phyloP scores from a whole-genome alignment of 768 basidiomycete genomes.

The Hypholoma fasciculare region DNA sequence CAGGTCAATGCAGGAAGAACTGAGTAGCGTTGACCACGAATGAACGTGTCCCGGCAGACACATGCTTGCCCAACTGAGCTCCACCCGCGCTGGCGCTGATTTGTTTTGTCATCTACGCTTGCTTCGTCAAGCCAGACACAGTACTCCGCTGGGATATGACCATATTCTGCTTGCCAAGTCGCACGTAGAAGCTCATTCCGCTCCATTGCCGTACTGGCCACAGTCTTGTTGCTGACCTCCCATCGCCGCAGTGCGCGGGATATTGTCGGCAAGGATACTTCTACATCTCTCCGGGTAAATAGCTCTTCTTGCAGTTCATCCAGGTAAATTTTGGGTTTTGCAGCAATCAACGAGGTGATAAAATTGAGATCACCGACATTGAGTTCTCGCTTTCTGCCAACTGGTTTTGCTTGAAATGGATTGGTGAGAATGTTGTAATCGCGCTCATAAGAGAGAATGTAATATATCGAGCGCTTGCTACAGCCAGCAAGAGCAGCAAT shows the following conservation, averaged over 20 bases:
- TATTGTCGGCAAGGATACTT: background rate
- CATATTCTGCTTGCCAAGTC: too few relatives aligned
- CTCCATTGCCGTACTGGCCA: background rate
- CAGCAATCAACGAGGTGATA: too few relatives aligned
- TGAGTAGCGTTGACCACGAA: conserved; percentile 29
- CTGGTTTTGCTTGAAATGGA: too few relatives aligned
- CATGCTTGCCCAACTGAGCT: conserved; percentile 22
- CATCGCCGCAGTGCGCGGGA: background rate
- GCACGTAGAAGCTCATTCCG: too few relatives aligned
- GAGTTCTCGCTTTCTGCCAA: too few relatives aligned
- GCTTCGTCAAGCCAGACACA: conserved; percentile 25
- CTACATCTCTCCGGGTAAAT: background rate
- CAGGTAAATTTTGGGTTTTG: conserved; percentile 1
- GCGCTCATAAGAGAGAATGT: too few relatives aligned
- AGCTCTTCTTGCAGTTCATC: conserved; percentile 2
- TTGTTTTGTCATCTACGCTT: conserved; percentile 25
- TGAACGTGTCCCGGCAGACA: conserved; percentile 24
- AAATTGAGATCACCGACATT: too few relatives aligned
- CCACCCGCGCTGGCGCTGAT: conserved; percentile 22
- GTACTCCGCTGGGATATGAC: too few relatives aligned
- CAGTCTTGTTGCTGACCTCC: background rate
- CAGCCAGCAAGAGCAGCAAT: background rate
- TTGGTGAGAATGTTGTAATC: too few relatives aligned
- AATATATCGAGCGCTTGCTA: background rate
- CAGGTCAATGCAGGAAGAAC: conserved; percentile 32